Evolutionary conservation across 352 stramenopile species (phyloP).

Genomic region (Pythium pyrilobum): DNA sequence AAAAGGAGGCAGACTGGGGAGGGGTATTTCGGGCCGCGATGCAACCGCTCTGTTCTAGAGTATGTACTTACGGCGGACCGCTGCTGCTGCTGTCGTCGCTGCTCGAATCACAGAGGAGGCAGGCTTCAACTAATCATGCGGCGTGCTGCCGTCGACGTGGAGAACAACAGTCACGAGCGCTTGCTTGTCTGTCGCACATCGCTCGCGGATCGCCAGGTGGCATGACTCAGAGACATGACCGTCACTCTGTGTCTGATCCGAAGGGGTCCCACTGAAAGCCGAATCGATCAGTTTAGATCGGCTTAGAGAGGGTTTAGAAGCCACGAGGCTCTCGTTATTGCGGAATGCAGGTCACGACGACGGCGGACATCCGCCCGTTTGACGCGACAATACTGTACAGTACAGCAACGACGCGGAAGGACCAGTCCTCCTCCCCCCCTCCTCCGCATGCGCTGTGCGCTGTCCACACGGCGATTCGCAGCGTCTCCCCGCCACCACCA

Average conservation of each 20-base stretch:
- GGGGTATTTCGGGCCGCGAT: neutral
- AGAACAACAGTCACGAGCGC: neutral
- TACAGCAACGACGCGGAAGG: conserved; percentile 5
- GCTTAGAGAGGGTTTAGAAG: conserved; percentile 7
- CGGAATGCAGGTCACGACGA: conserved; percentile 14
- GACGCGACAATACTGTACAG: no score
- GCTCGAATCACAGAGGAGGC: no score
- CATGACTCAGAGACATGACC: neutral
- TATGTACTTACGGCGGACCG: no score
- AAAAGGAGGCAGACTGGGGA: no score
- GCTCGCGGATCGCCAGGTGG: neutral
- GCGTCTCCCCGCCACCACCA: neutral
- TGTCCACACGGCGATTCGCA: conserved; percentile 3
- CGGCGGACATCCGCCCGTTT: conserved; percentile 5
- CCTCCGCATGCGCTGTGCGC: neutral
- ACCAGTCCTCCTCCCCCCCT: neutral
- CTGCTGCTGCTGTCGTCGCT: no score
- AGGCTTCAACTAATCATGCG: conserved; percentile 17
- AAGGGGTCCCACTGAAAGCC: neutral
- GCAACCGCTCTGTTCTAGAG: neutral
- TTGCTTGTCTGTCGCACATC: conserved; percentile 6
- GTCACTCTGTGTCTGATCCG: neutral
- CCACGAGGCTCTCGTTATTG: neutral
- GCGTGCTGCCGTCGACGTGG: conserved; percentile 11
- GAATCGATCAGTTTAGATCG: neutral